These are phyloP conservation scores for Trichoderma lentiforme DNA, from an alignment of 2,329 filamentous ascomycete species.

Conservation along the genomic window DNA sequence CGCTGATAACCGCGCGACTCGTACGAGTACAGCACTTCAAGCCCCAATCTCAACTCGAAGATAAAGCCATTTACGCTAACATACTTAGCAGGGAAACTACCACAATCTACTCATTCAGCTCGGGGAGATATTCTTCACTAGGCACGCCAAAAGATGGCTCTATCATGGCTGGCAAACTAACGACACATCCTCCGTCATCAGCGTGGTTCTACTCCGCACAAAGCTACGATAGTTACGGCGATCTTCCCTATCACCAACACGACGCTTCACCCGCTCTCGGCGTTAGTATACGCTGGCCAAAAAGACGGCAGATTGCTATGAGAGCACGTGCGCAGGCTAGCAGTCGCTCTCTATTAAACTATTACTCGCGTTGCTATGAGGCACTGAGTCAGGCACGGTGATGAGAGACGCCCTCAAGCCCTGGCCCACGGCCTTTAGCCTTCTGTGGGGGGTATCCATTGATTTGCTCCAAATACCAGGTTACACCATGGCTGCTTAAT, in stretches of 20 bases:
- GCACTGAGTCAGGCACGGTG: not conserved
- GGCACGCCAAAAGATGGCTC: not conserved
- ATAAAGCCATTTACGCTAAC: not conserved
- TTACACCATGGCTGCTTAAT: not conserved
- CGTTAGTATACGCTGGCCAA: not conserved
- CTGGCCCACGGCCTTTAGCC: not conserved
- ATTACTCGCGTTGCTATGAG: conserved; percentile 4
- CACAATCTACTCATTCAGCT: conserved; percentile 3
- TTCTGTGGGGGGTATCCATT: conserved; percentile 7
- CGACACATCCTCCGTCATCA: conserved; percentile 5
- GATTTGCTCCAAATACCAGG: conserved; percentile 1
- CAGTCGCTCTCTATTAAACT: not conserved
- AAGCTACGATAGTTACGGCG: conserved; percentile 4
- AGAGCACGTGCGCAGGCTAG: not conserved
- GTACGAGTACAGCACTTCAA: not conserved
- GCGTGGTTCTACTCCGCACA: conserved; percentile 1
- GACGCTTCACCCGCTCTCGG: conserved; percentile 6
- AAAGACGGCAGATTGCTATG: not conserved
- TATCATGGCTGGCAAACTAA: not conserved
- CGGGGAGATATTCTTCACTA: not conserved
- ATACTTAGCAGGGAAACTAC: not conserved
- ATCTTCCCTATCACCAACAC: not conserved
- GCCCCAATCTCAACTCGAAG: not conserved
- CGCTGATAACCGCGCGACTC: not conserved
- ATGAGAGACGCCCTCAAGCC: conserved; percentile 4